Percentiles rank a stretch among this genome's conserved stretches.
These are phyloP conservation scores for Irpex sp. DNA, from an alignment of 1,284 basidiomycete genomes.

Conservation along the genomic window DNA sequence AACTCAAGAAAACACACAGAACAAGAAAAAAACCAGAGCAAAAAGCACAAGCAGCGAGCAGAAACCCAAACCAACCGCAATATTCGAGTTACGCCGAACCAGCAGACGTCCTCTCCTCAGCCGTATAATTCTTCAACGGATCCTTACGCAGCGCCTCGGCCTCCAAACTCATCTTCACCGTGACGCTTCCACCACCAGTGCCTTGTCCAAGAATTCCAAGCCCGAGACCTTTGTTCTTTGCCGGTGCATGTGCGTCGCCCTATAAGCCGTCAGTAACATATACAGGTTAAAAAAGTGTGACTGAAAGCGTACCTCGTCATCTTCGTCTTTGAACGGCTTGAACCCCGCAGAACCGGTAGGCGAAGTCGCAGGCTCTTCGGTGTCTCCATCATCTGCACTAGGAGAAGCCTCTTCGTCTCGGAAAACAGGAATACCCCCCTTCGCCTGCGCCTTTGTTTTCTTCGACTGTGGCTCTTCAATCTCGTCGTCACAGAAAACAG, in stretches of 20 bases:
- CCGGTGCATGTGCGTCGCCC: neutral
- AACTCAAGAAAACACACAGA: too few relatives aligned
- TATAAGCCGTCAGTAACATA: neutral
- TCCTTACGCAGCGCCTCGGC: constrained; percentile 71
- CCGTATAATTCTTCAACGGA: constrained; percentile 67
- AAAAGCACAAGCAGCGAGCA: too few relatives aligned
- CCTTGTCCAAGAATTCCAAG: constrained; percentile 2
- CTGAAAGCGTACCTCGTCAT: neutral
- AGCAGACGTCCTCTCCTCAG: constrained; percentile 18
- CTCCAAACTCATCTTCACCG: constrained; percentile 44
- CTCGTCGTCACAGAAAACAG: constrained; percentile 21
- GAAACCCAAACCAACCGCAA: neutral
- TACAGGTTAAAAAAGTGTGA: neutral
- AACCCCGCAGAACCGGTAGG: neutral
- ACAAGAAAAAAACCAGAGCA: too few relatives aligned
- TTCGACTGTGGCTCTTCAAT: neutral
- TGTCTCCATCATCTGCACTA: neutral
- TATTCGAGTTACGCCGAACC: constrained; percentile 7
- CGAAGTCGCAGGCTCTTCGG: neutral
- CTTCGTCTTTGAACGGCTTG: constrained; percentile 1
- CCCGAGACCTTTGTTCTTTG: neutral
- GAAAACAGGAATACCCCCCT: constrained; percentile 2
- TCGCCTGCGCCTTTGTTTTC: neutral
- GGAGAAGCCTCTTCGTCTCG: constrained; percentile 10
- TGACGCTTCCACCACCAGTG: constrained; percentile 25